Conservation (phyloP, 1,284 basidiomycete species). For the Sporisorium reilianum region DNA sequence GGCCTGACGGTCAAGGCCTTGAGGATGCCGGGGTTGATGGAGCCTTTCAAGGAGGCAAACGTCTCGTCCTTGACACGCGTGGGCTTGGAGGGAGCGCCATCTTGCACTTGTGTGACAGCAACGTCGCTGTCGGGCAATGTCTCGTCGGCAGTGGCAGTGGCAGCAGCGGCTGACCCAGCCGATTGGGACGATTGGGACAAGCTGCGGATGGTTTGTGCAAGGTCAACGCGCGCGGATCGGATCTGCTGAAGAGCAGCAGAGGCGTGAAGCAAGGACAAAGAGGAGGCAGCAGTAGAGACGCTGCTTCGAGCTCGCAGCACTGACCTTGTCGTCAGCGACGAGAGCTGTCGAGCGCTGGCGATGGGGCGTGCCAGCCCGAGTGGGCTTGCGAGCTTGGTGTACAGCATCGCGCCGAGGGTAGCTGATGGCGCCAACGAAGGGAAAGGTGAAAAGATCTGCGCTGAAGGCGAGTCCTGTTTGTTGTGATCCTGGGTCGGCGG, state of each 20-base stretch:
- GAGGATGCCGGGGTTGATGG: slow-evolving; percentile 48
- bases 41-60: slow-evolving; percentile 56
- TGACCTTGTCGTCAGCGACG: slow-evolving; percentile 26
- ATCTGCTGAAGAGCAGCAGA: slow-evolving; percentile 1
- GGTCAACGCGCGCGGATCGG: slow-evolving; percentile 6
- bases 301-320: slow-evolving; percentile 12
- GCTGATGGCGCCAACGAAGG: slow-evolving; percentile 1
- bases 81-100: background rate
- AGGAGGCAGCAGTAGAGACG: slow-evolving; percentile 1
- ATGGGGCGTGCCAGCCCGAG: slow-evolving; percentile 27
- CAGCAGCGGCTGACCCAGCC: slow-evolving; percentile 20
- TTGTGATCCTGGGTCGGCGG: background rate
- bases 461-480: background rate
- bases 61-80: slow-evolving; percentile 40
- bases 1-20: slow-evolving; percentile 72
- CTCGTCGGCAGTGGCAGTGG: slow-evolving; percentile 5
- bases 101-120: background rate
- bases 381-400: slow-evolving; percentile 35
- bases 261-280: slow-evolving; percentile 4
- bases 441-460: background rate
- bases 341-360: slow-evolving; percentile 31
- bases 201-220: slow-evolving; percentile 22
- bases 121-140: background rate
- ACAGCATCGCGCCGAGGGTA: slow-evolving; percentile 29
- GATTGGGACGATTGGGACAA: slow-evolving; percentile 27